These are phyloP conservation scores for Guadua angustifolia DNA, from an alignment of 176 grass and related monocot genomes.

Conservation along the genomic window DNA sequence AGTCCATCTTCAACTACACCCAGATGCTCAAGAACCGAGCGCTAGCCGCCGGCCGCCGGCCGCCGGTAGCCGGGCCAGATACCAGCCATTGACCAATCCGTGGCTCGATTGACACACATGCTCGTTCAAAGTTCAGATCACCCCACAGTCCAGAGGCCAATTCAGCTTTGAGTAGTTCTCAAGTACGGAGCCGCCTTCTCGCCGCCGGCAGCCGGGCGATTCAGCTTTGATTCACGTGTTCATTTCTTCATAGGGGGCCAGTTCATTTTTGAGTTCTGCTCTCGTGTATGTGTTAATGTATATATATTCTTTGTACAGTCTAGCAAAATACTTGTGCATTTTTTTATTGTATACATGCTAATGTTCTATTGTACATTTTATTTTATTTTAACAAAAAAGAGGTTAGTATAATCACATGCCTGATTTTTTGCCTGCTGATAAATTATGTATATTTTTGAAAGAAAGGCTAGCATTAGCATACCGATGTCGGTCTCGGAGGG, in stretches of 20 bases:
- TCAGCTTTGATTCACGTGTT: slow-evolving; percentile 9
- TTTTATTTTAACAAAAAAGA: not conserved
- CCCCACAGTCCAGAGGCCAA: not conserved
- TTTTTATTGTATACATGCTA: not conserved
- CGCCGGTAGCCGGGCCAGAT: not conserved
- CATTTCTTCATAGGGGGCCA: slow-evolving; percentile 3
- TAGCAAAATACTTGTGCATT: not conserved
- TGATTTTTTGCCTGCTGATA: not conserved
- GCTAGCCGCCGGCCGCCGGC: not conserved
- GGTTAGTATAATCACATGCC: not conserved
- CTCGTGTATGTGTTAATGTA: not conserved
- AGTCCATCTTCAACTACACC: slow-evolving; percentile 66
- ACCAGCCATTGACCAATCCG: not conserved
- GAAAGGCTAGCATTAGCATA: not conserved
- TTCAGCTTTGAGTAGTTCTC: not conserved
- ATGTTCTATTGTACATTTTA: not conserved
- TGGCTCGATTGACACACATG: not conserved
- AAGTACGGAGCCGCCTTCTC: not conserved
- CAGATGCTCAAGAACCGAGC: slow-evolving; percentile 56
- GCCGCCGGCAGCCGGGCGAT: not conserved
- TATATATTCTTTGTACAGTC: not conserved
- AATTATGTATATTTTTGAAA: not conserved
- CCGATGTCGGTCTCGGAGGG: too few species aligned
- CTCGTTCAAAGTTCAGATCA: not conserved
- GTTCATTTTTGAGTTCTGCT: slow-evolving; percentile 9